Base-by-base conservation (phyloP, 2,329 filamentous ascomycete genomes). In the Arthrobotrys sphaeroides region DNA sequence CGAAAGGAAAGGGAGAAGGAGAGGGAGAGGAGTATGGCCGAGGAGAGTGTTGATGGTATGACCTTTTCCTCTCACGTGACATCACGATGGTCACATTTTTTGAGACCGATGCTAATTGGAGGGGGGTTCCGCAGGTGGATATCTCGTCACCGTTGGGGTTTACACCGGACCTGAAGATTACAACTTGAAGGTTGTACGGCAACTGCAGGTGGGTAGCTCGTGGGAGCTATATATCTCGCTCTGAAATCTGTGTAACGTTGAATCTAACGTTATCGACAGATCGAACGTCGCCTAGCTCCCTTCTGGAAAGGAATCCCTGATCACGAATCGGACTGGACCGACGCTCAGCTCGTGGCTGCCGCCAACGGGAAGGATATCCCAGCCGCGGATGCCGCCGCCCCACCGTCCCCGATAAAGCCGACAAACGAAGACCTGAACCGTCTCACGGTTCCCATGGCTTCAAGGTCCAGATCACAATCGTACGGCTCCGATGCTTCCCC, bases 261-360 rank as follows among this genome's bases (percentile, higher is more conserved):
- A 24, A 31, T 33, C 57, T 36, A 53, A 70, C n/a, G 20, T 28
- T 53, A n/a, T 10, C 5, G 75, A 47, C 77, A 98, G 94, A 93
- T 99, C 81, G 95, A 99, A 83, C 88, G 95, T 79, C 90, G 91
- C 77, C 84, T 99, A 77, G 95, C 95, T 43, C 95, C 95, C 0
- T 99, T 99, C 82, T 99, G 94, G 93, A 90, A 91, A 81, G 95
- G 95, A 3, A 85, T 99, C 2, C 90, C 97, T 78, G 94, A 98
- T 82, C 93, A 95, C 82, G 90, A 90, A 13, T 88, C 92, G 20
- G 91, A 88, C 61, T 99, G 95, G 95, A 91, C 93, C 10, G 95
- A 99, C 81, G 90, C 95, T 82, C 95, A 99, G 83, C 88, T 99
- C n/a, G 89, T 97, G 79, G 93, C 94, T 69, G 93, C 92, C 22